Conservation (phyloP, 129 eudicot genomes). For the Artemisia annua region DNA sequence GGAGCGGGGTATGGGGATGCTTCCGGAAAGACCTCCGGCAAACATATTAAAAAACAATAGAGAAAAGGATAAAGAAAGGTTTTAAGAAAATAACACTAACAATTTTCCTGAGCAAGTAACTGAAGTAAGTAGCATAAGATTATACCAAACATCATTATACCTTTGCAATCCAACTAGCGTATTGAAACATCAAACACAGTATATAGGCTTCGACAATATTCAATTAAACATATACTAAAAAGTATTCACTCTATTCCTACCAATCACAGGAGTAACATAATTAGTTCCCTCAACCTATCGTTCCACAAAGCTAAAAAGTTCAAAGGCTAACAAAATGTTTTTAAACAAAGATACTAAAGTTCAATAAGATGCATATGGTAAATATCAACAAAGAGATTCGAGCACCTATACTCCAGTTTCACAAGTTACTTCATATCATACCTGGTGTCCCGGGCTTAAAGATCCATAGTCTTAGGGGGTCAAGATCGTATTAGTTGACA, state of each 20-base stretch:
- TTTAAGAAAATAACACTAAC: too few relatives aligned
- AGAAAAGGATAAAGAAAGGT: too few relatives aligned
- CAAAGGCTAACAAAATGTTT: conserved; percentile 27
- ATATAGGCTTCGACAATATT: neutral
- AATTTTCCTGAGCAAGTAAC: too few relatives aligned
- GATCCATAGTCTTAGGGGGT: neutral
- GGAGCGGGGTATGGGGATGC: too few relatives aligned
- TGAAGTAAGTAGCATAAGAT: too few relatives aligned
- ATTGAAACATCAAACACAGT: too few relatives aligned
- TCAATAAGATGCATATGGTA: conserved; percentile 2
- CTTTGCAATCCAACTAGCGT: too few relatives aligned
- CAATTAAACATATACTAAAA: neutral
- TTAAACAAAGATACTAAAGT: conserved; percentile 25
- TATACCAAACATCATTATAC: too few relatives aligned
- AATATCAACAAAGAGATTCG: conserved; percentile 18
- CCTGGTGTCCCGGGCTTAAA: neutral
- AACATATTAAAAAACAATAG: too few relatives aligned
- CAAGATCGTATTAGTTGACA: conserved; percentile 12
- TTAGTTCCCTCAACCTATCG: conserved; percentile 11
- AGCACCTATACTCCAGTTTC: neutral
- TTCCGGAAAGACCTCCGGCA: too few relatives aligned
- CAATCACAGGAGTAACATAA: conserved; percentile 3
- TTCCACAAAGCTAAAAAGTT: conserved; percentile 13
- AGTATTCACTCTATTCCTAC: conserved; percentile 16
- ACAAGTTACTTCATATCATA: too few relatives aligned